Evolutionary conservation across 805 yeast species (phyloP).

Genomic region (Metschnikowia orientalis): DNA sequence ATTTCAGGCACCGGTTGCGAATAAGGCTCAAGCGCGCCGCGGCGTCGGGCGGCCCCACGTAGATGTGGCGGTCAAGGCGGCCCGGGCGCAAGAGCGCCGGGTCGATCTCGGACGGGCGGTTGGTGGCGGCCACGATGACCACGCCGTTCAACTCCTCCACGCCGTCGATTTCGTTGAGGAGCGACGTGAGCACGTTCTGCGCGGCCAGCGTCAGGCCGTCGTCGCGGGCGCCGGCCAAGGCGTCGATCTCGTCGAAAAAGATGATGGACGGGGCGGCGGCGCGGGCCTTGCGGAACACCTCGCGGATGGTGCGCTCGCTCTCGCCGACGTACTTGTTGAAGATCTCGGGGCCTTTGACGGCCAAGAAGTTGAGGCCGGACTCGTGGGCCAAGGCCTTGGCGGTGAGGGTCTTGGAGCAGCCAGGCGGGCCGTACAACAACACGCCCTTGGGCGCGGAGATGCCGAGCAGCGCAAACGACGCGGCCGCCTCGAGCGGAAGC

Average conservation of each 20-base stretch:
- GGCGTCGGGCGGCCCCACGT: conserved; percentile 86
- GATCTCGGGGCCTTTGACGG: conserved; percentile 93
- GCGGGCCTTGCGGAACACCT: conserved; percentile 87
- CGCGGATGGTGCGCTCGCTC: conserved; percentile 88
- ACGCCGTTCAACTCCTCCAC: conserved; percentile 93
- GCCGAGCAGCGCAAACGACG: conserved; percentile 71
- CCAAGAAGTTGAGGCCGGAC: conserved; percentile 91
- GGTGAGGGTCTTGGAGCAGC: conserved; percentile 93
- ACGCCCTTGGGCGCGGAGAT: conserved; percentile 92
- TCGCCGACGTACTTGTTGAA: conserved; percentile 96
- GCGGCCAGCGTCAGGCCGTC: conserved; percentile 62
- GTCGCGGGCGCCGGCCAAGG: conserved; percentile 75
- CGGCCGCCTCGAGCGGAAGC: conserved; percentile 80
- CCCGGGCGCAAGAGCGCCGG: conserved; percentile 95
- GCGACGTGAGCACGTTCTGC: conserved; percentile 81
- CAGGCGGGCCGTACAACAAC: conserved; percentile 94
- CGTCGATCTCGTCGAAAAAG: conserved; percentile 96
- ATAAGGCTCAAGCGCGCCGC: conserved; percentile 78
- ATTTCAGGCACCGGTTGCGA: conserved; percentile 61
- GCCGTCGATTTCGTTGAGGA: conserved; percentile 94
- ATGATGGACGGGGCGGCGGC: conserved; percentile 92
- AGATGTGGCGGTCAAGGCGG: conserved; percentile 86
- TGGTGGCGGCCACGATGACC: conserved; percentile 92
- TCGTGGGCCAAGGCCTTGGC: conserved; percentile 99
- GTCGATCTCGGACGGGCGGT: conserved; percentile 90